Conservation (phyloP, 225 moss, liverwort and hornwort species). For the Neckera pumila region DNA sequence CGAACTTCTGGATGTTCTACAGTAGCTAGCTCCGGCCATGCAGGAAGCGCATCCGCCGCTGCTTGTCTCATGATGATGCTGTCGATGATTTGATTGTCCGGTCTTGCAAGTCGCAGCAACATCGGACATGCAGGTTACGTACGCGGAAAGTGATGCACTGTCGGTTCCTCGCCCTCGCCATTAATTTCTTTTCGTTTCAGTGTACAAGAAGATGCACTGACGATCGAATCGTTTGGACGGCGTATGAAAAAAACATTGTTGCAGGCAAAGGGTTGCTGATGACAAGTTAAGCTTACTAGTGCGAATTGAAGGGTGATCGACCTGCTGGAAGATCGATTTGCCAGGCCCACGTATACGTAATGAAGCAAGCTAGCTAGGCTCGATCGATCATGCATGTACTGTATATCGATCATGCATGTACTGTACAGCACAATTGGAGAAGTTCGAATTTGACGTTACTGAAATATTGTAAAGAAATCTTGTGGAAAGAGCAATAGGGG, state of each 20-base stretch:
- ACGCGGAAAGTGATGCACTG: background rate
- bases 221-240: background rate
- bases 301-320: background rate
- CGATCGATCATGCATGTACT: too few relatives aligned
- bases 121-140: background rate
- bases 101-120: background rate
- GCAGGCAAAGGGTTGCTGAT: background rate
- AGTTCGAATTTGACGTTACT: background rate
- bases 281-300: background rate
- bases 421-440: too few relatives aligned
- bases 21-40: background rate
- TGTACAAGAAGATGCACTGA: background rate
- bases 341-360: background rate
- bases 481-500: background rate
- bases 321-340: background rate
- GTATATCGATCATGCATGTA: too few relatives aligned
- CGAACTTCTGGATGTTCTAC: background rate
- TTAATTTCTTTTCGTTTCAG: background rate
- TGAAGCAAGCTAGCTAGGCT: background rate
- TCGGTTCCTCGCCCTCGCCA: background rate
- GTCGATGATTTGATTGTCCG: too few relatives aligned
- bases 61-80: background rate
- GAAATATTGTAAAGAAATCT: background rate
- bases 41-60: background rate
- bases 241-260: background rate